Base-by-base conservation (phyloP, 2,329 filamentous ascomycete genomes). In the Zalaria sp. region DNA sequence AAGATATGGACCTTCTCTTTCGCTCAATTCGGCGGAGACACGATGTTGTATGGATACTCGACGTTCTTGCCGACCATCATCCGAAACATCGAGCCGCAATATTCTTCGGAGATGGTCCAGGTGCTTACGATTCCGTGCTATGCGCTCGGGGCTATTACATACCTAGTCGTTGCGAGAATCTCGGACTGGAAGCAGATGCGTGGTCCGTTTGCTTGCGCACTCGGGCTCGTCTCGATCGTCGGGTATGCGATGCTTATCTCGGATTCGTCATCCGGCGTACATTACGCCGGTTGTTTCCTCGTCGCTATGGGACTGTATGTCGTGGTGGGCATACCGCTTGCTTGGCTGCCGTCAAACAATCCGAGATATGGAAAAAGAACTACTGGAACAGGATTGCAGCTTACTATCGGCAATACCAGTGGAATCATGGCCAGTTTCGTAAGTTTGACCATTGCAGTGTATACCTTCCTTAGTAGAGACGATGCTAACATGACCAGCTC, bases 41-140 rank as follows among this genome's bases (percentile, higher is more conserved):
- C 79, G 1, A 82, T 87, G 75, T 67, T 88, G 0, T 88, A 88
- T 53, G 81, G 82, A 4, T 87, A 78, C 58, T 81, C 77, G 39
- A 86, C 81, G 0, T 88, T 88, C 54, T 62, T 89, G 36, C 83
- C 83, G 0, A 86, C 81, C 4, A 88, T 89, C 49, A 85, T 89
- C 57, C 67, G 74, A 35, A 77, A 72, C 3, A 72, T 88, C 40
- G 79, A 81, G 3, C 62, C 64, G 1, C 56, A 54, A 3, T 84
- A 81, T 66, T 68, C 73, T 0, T 65, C 66, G 0, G 73, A 81
- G 0, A 68, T 83, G 53, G 74, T 84, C 4, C 83, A 88, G 57
- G 74, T 83, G 28, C 70, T 88, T 29, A 88, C 83, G 0, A 81
- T 89, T 37, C 83, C 83, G 0, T 85, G 81, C 58, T 88, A 88